Evolutionary conservation across 345 rosid genomes (phyloP), one percentile per base, ranked within the genome.

Genomic region (Lagerstroemia speciosa): DNA sequence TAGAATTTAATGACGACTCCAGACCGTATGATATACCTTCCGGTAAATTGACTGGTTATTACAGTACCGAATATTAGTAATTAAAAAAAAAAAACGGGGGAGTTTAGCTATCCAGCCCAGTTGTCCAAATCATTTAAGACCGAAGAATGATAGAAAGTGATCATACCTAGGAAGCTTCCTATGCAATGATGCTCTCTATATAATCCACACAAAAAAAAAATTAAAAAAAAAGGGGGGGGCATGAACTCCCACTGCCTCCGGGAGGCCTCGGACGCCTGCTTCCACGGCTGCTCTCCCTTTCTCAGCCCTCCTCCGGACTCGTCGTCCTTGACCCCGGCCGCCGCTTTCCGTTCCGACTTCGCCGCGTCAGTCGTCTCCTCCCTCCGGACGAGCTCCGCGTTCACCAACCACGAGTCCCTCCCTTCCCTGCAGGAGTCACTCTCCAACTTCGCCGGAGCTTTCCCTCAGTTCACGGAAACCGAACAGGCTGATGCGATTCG

Each of bases 391-490:
- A 71, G 79, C 68, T 48, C 67, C 45, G 70, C 46, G 7, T 94
- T 89, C 85, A 94, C 95, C 5, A 83, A 89, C 78, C 99, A 83
- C 58, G 96, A 94, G 67, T 91, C 97, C 67, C 85, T 94, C 27
- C 96, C 95, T 68, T 73, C 87, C 5, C 76, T 88, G 24, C 77
- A 75, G 0, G 86, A 87, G 69, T 81, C 96, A 2, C 77, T 81
- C 74, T 77, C 82, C 65, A 72, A 71, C 55, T 86, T 91, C 75
- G 73, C 64, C 37, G 69, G 68, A 67, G 69, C 78, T 30, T 91
- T 81, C 61, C 95, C 95, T 4, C 83, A 64, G 37, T 94, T 80
- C 72, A 64, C 73, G 22, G 78, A 75, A 30, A 89, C 93, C 1
- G 79, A 69, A 24, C 78, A 72, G 67, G 84, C 87, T 5, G 97